Conservation (phyloP, 305 asterid species). For the Lippia alba region DNA sequence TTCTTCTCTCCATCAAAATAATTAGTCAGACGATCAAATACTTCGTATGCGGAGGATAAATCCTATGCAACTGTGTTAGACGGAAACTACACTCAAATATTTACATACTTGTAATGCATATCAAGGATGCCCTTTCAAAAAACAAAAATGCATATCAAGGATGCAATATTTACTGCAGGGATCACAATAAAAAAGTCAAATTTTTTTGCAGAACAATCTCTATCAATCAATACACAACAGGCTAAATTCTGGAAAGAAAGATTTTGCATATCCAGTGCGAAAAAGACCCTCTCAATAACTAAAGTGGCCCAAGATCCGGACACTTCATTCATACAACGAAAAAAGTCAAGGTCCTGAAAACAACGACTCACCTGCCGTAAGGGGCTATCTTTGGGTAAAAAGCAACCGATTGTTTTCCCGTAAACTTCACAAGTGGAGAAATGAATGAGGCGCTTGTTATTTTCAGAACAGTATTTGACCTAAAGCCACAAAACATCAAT, state of each 20-base stretch:
- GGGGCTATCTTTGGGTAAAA: conserved; percentile 77
- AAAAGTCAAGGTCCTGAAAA: conserved; percentile 31
- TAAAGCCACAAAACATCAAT: conserved; percentile 37
- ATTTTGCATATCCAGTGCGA: conserved; percentile 7
- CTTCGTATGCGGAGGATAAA: background rate
- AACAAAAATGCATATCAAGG: background rate
- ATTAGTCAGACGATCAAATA: background rate
- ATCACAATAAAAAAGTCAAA: background rate
- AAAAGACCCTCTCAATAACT: conserved; percentile 7
- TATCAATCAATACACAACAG: conserved; percentile 11
- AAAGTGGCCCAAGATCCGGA: conserved; percentile 2
- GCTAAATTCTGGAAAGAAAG: background rate
- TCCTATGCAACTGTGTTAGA: background rate
- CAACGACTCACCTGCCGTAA: conserved; percentile 65
- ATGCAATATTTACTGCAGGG: background rate
- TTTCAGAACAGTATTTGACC: conserved; percentile 88
- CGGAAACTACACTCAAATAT: background rate
- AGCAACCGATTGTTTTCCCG: conserved; percentile 75
- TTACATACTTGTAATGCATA: no score
- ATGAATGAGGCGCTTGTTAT: conserved; percentile 80
- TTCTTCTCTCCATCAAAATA: background rate
- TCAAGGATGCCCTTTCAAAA: conserved; percentile 12
- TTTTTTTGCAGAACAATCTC: background rate
- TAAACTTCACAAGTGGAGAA: conserved; percentile 86
- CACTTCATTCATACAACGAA: conserved; percentile 16